Base-by-base conservation (phyloP, 495 filamentous ascomycete genomes). In the Penicillium arizonense region DNA sequence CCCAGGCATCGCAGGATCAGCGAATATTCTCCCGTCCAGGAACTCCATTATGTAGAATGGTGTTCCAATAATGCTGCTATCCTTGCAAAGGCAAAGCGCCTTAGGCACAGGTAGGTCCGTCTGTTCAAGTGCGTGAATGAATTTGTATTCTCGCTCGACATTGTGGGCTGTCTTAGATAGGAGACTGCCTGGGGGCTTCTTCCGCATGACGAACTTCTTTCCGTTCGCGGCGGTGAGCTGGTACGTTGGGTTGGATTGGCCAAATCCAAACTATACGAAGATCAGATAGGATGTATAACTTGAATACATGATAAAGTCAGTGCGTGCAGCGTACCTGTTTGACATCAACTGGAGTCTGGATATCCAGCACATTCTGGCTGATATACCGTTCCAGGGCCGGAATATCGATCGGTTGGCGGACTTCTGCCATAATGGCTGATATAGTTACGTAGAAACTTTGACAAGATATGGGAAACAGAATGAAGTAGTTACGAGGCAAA, bases 1-100 rank as follows among this genome's bases (percentile, higher is more conserved):
- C 3, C 72, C 82, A 6, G 91, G 94, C 63, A 98, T 82, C 4
- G 87, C 77, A 5, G 91, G 86, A 69, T 97, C 88, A 54, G 91
- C 88, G 64, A 96, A 89, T 63, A 96, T 95, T 56, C 94, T 83
- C 16, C 93, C 93, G 60, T 92, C 87, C 44, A 97, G 76, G 65
- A 91, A 97, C 55, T 88, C 83, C 93, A 97, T 97, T 53, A 97
- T 88, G 71, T 97, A 97, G 71, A 98, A 98, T 11, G 89, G 81
- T 5, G 91, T 97, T 21, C 90, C 94, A 57, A 97, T 76, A 4
- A 98, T 82, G 35, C 59, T 70, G 33, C 66, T 61, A 67, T 98
- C 93, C 59, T 91, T 83, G 72, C 94, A 98, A 10, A 97, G 82
- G 62, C 87, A 89, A 63, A 91, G 86, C 2, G 90, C 82, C 66